Percentiles rank a stretch among this genome's conserved stretches.
Conservation (phyloP, 2,329 filamentous ascomycete genomes). For the Trichoderma sp. region DNA sequence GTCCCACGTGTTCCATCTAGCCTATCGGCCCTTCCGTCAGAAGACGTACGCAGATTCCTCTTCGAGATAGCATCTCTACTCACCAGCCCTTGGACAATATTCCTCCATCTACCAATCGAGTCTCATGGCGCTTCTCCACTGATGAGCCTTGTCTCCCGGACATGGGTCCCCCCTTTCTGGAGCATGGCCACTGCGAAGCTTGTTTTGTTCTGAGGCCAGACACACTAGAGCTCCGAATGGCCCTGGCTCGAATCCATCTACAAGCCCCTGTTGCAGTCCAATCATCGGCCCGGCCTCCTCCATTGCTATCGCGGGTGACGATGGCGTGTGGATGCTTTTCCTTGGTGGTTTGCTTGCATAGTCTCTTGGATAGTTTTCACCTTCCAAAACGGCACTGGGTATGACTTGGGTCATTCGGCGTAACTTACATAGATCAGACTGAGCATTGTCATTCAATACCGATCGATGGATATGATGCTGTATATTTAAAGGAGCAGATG, state of each 20-base stretch:
- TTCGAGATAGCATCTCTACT: constrained; percentile 24
- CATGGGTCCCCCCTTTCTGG: constrained; percentile 23
- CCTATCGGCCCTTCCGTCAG: constrained; percentile 30
- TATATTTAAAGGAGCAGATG: constrained; percentile 25
- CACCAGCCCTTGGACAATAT: constrained; percentile 17
- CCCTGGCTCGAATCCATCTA: constrained; percentile 17
- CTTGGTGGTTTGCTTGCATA: constrained; percentile 19
- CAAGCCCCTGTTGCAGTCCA: constrained; percentile 7
- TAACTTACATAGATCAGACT: neutral
- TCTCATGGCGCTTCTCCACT: constrained; percentile 14
- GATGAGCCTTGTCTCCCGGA: neutral
- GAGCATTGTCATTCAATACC: neutral
- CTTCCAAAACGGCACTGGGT: constrained; percentile 28
- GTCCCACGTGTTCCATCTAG: constrained; percentile 28
- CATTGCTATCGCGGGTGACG: constrained; percentile 16
- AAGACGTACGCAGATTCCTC: constrained; percentile 27
- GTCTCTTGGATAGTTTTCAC: constrained; percentile 22
- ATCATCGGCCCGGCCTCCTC: constrained; percentile 14
- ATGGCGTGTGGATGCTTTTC: constrained; percentile 24
- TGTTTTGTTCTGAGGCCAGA: constrained; percentile 14
- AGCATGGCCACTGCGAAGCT: constrained; percentile 23
- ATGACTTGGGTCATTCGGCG: constrained; percentile 27
- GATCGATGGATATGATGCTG: neutral
- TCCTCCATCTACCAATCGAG: constrained; percentile 9
- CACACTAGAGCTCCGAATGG: constrained; percentile 22